These are phyloP conservation scores for Hymenoscyphus fraxineus DNA, from an alignment of 2,329 filamentous ascomycete genomes.

Conservation along the genomic window DNA sequence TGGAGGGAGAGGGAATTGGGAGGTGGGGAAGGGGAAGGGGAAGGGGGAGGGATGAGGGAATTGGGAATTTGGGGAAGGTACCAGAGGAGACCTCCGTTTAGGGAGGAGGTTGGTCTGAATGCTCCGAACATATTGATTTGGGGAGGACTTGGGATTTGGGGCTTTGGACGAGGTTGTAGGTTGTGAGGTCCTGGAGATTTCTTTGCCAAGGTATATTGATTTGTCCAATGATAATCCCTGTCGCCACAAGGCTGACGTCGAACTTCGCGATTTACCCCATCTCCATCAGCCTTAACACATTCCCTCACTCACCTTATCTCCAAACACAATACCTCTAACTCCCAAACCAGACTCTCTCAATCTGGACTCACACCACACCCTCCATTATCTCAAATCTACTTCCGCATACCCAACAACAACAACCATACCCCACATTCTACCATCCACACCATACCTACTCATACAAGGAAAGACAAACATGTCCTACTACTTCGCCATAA, in stretches of 20 bases:
- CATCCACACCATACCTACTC: too few species aligned
- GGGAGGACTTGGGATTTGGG: not conserved
- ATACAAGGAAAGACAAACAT: conserved; percentile 44
- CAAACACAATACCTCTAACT: too few species aligned
- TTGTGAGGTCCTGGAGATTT: conserved; percentile 17
- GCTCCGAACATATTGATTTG: conserved; percentile 69
- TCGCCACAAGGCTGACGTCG: too few species aligned
- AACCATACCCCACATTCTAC: too few species aligned
- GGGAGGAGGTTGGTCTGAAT: conserved; percentile 73
- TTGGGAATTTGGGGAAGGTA: conserved; percentile 38
- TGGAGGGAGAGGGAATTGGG: not conserved
- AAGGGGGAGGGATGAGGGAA: not conserved
- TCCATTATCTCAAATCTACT: too few species aligned
- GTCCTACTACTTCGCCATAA: conserved; percentile 98
- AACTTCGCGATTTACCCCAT: too few species aligned
- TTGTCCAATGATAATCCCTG: conserved; percentile 27
- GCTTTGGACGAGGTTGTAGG: conserved; percentile 8
- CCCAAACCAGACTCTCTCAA: too few species aligned
- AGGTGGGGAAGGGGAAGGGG: not conserved
- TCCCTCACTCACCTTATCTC: too few species aligned
- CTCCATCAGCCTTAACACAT: too few species aligned
- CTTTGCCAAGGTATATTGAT: conserved; percentile 25
- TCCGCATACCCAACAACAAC: too few species aligned
- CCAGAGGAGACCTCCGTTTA: conserved; percentile 81
- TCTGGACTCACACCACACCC: too few species aligned